Percentiles rank a stretch among this genome's conserved stretches.
phyloP scores from a whole-genome alignment of 2,329 filamentous ascomycete species.

The Sporothrix euskadiensis region DNA sequence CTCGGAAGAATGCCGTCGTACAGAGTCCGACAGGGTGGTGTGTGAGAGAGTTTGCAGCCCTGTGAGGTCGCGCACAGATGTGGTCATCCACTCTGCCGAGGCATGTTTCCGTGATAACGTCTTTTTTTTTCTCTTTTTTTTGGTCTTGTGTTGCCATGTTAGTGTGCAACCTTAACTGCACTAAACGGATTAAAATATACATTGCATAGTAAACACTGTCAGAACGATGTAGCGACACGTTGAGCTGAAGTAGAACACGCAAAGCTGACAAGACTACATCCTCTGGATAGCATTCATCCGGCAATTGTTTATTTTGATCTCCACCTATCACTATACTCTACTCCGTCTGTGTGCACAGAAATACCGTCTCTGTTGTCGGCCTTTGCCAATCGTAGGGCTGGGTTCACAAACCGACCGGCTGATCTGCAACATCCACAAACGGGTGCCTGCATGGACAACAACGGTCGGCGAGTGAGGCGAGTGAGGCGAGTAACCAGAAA shows the following conservation, averaged over 20 bases:
- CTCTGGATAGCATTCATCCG: neutral
- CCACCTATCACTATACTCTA: neutral
- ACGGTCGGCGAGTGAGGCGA: neutral
- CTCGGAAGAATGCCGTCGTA: neutral
- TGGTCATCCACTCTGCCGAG: neutral
- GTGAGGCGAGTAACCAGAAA: neutral
- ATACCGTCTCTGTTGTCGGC: neutral
- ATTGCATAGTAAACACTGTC: neutral
- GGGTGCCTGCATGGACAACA: slow-evolving; percentile 11
- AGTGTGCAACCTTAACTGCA: neutral
- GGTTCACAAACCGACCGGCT: neutral
- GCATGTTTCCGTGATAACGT: slow-evolving; percentile 10
- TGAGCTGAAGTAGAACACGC: neutral
- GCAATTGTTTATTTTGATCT: neutral
- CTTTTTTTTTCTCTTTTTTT: neutral
- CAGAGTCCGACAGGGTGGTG: slow-evolving; percentile 9
- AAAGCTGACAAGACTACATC: neutral
- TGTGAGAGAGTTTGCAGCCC: slow-evolving; percentile 4
- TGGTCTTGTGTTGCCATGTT: slow-evolving; percentile 8
- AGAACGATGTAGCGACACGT: neutral
- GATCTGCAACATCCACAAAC: slow-evolving; percentile 15
- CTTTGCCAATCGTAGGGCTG: slow-evolving; percentile 15
- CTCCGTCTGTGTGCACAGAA: neutral
- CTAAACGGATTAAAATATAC: neutral
- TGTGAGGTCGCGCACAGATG: neutral